Base-by-base conservation (phyloP, 164 flowering plant genomes). In the Sedum album region DNA sequence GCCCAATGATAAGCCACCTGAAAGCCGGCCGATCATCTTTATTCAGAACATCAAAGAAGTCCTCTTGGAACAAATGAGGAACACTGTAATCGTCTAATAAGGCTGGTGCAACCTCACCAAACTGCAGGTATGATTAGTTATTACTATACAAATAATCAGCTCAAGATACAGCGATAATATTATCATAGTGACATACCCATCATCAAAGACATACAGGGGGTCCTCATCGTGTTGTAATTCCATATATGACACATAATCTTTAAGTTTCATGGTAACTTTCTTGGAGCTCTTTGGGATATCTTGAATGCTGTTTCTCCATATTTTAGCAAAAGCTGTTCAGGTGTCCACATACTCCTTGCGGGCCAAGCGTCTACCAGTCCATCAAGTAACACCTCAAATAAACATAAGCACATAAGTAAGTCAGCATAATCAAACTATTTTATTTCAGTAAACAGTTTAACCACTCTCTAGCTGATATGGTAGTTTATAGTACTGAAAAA, bases 1-100 rank as follows among this genome's bases (percentile, higher is more conserved):
- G 98, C 49, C 98, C 98, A 80, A 91, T 83, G 57, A 94, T 88
- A 70, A 94, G 82, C 98, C 98, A 94, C 79, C 98, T 85, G 75
- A 75, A 94, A 41, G 97, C 81, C 48, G 98, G 98, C 9, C 97
- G 82, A 60, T 85, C 73, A 55, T 91, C 93, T 68, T 51, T 73
- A 70, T 86, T 86, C 68, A 94, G 77, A 39, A 88, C 82, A 76
- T 89, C 95, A 73, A 91, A 89, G 49, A 76, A 77, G 76, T 94
- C 97, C 82, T 94, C 98, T 81, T 74, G 85, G 73, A 94, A 94
- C 49, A 94, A 71, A 77, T 84, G 78, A 68, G 98, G 97, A 57
- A 94, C 96, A 75, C 70, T 79, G 72, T 94, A 94, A 68, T 91
- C 97, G 15, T 89, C 79, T 81, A 94, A 81, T 77, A 94, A 78